phyloP scores from a whole-genome alignment of 495 filamentous ascomycete species.

The Talaromyces liani region DNA sequence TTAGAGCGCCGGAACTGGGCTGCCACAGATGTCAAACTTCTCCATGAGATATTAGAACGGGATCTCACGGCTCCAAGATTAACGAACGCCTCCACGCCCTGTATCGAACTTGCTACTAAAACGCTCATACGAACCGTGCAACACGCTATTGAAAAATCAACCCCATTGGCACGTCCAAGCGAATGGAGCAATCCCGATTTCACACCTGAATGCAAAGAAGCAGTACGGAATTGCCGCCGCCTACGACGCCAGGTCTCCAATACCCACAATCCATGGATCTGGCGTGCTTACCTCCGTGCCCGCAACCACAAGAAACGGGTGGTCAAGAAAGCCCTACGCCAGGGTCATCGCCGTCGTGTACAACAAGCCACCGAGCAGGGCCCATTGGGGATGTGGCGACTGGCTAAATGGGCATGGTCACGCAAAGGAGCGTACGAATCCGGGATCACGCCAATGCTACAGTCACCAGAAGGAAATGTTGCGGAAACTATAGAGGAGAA shows the following conservation, averaged over 20 bases:
- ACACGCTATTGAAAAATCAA: slow-evolving; percentile 3
- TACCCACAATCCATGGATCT: slow-evolving; percentile 6
- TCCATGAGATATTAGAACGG: neutral
- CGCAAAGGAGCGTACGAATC: too few relatives aligned
- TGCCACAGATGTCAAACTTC: too few relatives aligned
- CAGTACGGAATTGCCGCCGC: slow-evolving; percentile 3
- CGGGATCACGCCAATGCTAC: too few relatives aligned
- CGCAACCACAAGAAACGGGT: slow-evolving; percentile 10
- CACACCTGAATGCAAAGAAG: slow-evolving; percentile 10
- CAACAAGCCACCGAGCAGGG: too few relatives aligned
- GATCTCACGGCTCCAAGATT: neutral
- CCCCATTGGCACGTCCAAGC: slow-evolving; percentile 9
- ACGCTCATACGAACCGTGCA: neutral
- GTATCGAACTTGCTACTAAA: neutral
- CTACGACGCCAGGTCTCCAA: neutral
- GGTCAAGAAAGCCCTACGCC: neutral
- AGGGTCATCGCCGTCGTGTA: too few relatives aligned
- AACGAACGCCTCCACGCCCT: neutral
- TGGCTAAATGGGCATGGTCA: too few relatives aligned
- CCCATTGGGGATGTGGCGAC: too few relatives aligned
- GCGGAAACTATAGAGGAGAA: too few relatives aligned
- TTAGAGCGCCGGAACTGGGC: too few relatives aligned
- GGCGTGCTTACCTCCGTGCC: slow-evolving; percentile 1
- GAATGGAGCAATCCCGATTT: slow-evolving; percentile 8
- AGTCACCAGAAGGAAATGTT: too few relatives aligned